Base-by-base conservation (phyloP, 768 basidiomycete species). In the Rhodotorula diobovata region DNA sequence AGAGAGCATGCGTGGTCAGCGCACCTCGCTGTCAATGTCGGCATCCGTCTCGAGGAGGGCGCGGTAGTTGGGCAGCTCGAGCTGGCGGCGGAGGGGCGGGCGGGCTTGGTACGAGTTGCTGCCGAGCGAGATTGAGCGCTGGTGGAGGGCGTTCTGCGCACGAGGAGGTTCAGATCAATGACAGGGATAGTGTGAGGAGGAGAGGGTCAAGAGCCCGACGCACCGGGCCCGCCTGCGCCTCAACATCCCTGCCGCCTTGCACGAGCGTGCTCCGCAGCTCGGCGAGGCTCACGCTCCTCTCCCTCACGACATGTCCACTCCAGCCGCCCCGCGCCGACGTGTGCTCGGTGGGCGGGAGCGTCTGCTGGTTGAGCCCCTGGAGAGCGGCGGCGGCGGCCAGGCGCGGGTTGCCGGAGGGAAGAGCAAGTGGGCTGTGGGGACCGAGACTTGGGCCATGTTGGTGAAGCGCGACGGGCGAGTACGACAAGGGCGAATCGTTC, bases 21-120 rank as follows among this genome's bases (percentile, higher is more conserved):
- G 35, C 30, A 67, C 73, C 30, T 74, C 66, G 53, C 25, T n/a
- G 41, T 74, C 68, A 43, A 74, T 67, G 21, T 70, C 66, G 7
- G 45, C 23, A 55, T 74, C 73, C 16, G 25, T 63, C 39, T 70
- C 68, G 54, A 74, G 66, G 32, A 74, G 51, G 12, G 35, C 25
- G 30, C 73, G 61, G 45, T 67, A 74, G 63, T 68, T 74, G 54
- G 63, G 37, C 28, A 37, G 37, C 30, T 71, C 66, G 25, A 21
- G 32, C 8, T 34, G 32, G 28, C 55, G 46, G 25, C 20, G 21
- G 21, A 10, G 35, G 8, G 23, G n/a, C 57, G 37, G n/a, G 39
- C 37, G 37, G 23, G 37, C n/a, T n/a, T n/a, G 54, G 25, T 35
- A 28, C 15, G 21, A 4, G 51, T n/a, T 11, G 28, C 3, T 14